Evolutionary conservation across 352 stramenopile genomes (phyloP).

Genomic region (Phytophthora idaei): DNA sequence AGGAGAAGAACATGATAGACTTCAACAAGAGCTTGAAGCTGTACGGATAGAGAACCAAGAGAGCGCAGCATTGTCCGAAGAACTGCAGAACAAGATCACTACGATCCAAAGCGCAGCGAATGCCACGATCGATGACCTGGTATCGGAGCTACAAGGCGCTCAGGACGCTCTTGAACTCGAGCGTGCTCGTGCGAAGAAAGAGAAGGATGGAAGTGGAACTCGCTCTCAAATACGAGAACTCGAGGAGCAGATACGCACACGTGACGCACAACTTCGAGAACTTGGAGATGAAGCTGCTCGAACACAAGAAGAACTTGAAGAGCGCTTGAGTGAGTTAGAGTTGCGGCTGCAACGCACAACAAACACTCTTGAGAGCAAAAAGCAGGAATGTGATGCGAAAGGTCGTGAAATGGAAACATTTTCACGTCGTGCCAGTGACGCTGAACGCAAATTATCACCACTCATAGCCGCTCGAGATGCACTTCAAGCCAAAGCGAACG

Average conservation of each 20-base stretch:
- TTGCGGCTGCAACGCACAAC: constrained; percentile 25
- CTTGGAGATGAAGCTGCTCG: constrained; percentile 25
- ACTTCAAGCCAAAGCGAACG: constrained; percentile 52
- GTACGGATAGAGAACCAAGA: constrained; percentile 48
- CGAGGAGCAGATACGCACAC: constrained; percentile 51
- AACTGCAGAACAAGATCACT: constrained; percentile 70
- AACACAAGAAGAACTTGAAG: constrained; percentile 30
- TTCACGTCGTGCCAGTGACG: constrained; percentile 49
- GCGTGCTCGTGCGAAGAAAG: constrained; percentile 55
- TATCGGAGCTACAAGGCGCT: constrained; percentile 59
- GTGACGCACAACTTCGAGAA: constrained; percentile 31
- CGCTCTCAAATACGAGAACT: constrained; percentile 47
- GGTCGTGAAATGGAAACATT: constrained; percentile 60
- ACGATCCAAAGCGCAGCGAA: constrained; percentile 79
- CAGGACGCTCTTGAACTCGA: constrained; percentile 66
- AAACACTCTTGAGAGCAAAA: constrained; percentile 59
- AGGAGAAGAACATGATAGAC: constrained; percentile 44
- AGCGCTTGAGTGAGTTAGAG: constrained; percentile 29
- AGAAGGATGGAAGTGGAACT: constrained; percentile 36
- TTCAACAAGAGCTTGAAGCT: constrained; percentile 60
- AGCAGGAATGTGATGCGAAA: constrained; percentile 62
- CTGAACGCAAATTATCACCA: constrained; percentile 64
- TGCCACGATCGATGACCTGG: constrained; percentile 78
- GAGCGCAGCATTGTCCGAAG: constrained; percentile 43
- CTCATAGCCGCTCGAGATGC: constrained; percentile 57